Conservation (phyloP, 257 asterid species). For the Solanum etuberosum region DNA sequence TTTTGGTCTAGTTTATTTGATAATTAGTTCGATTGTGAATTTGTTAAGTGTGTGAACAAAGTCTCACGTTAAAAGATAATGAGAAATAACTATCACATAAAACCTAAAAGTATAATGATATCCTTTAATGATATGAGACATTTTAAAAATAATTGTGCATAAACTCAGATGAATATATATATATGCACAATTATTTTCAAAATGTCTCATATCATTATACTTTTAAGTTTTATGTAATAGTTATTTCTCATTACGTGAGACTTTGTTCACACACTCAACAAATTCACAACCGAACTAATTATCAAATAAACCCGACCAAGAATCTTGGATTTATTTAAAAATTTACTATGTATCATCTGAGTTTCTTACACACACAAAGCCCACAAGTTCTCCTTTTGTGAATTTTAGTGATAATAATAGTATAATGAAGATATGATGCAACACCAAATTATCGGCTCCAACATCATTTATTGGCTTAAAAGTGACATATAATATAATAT, state of each 20-base stretch:
- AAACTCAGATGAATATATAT: no score
- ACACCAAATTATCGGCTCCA: not conserved
- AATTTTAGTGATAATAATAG: no score
- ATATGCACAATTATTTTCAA: not conserved
- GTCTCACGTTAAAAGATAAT: no score
- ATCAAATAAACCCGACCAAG: not conserved
- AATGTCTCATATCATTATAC: not conserved
- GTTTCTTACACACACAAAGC: not conserved
- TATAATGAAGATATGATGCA: not conserved
- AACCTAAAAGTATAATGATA: no score
- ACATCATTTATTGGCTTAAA: not conserved
- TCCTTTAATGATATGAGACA: no score
- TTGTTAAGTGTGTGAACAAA: no score
- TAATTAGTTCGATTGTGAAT: no score
- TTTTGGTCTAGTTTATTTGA: no score
- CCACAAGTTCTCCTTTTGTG: not conserved
- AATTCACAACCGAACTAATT: not conserved
- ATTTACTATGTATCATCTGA: no score
- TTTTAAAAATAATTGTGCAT: no score
- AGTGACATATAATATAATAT: no score
- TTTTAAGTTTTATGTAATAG: not conserved
- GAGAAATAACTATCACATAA: no score
- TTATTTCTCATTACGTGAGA: not conserved
- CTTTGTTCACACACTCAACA: not conserved
- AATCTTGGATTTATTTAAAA: not conserved